These are phyloP conservation scores for Barbatosphaeria neglecta DNA, from an alignment of 495 filamentous ascomycete genomes.

Conservation along the genomic window DNA sequence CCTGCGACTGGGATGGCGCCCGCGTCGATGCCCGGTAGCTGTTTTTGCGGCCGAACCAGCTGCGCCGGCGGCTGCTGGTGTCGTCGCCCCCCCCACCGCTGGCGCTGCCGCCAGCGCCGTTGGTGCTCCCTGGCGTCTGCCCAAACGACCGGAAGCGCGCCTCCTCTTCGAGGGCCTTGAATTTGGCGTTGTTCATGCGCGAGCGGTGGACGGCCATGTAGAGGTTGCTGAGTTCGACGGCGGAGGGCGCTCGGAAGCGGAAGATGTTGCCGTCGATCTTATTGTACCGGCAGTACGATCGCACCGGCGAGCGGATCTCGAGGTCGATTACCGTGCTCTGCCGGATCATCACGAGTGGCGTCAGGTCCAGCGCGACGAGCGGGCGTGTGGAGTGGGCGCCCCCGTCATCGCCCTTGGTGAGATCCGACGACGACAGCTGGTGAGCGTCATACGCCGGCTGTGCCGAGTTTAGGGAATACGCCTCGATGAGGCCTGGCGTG, in stretches of 20 bases:
- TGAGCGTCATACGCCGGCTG: conserved; percentile 23
- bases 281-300: conserved; percentile 57
- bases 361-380: conserved; percentile 70
- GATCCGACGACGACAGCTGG: conserved; percentile 29
- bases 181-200: conserved; percentile 78
- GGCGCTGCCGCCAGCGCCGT: conserved; percentile 25
- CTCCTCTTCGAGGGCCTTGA: conserved; percentile 63
- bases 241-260: conserved; percentile 65
- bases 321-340: conserved; percentile 87
- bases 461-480: conserved; percentile 50
- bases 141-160: conserved; percentile 40
- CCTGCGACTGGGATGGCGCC: conserved; percentile 32
- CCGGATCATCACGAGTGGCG: conserved; percentile 76
- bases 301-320: conserved; percentile 74
- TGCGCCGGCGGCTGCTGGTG: conserved; percentile 25
- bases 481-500: conserved; percentile 77
- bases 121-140: conserved; percentile 14
- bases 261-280: conserved; percentile 56
- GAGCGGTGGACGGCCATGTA: conserved; percentile 76
- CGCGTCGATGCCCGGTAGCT: conserved; percentile 45
- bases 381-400: conserved; percentile 34
- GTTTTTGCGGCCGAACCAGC: conserved; percentile 48
- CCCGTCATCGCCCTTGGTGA: conserved; percentile 22
- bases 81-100: conserved; percentile 23
- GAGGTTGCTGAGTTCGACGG: conserved; percentile 65